Evolutionary conservation across 257 asterid species (phyloP), one percentile per base, ranked within the genome.

Genomic region (Ilex aquifolium): DNA sequence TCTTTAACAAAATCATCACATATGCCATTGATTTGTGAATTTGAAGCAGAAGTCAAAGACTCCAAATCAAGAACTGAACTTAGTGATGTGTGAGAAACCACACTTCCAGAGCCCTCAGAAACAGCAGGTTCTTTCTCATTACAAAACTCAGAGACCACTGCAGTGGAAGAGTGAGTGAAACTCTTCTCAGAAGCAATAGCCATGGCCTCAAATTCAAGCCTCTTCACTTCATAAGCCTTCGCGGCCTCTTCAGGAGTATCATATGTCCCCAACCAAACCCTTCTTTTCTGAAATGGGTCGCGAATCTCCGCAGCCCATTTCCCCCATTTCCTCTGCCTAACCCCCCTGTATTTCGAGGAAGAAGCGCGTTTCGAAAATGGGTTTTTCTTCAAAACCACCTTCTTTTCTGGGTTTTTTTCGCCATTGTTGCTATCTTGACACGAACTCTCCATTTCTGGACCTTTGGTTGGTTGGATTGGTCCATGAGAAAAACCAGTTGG

Each of bases 101-200:
- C 65, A 76, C 93, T 85, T 61, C 67, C 87, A 30, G 91, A 84
- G 30, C 65, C 76, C 54, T 72, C 92, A 0, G 91, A 80, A 1
- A 50, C 76, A 30, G 58, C 66, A 32, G 50, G 59, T 44, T 59
- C 61, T 3, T 61, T n/a, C 6, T 4, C 64, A 0, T 36, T 36
- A 36, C 42, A 36, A 21, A 67, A 48, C 56, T 77, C 51, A 0
- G 76, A 65, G 46, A 58, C 72, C 27, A 56, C 71, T 13, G 31
- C 62, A 1, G 77, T 74, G 16, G 63, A 51, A 2, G 64, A 58
- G 17, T 68, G 72, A 21, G 53, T 63, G 2, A 71, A 63, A 29
- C 74, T 61, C 66, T 74, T 82, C n/a, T 66, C 78, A 14, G 67
- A 31, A 8, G 71, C 58, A 48, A 10, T 32, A 10, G 59, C 58